Conservation (phyloP, 1,284 basidiomycete genomes). For the Trichosporon sp. region DNA sequence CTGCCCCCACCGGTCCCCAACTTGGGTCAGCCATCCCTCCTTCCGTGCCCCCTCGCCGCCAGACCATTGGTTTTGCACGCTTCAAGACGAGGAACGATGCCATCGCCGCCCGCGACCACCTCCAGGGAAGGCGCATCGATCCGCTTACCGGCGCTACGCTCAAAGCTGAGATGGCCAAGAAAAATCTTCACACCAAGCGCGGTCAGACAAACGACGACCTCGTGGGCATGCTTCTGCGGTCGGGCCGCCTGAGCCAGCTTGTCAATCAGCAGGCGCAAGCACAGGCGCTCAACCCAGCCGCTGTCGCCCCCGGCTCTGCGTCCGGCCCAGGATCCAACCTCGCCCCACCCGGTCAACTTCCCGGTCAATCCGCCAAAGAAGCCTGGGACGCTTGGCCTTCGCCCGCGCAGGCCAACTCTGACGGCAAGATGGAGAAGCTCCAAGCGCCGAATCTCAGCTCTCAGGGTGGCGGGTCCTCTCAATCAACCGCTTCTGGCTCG, state of each 20-base stretch:
- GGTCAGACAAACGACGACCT: slow-evolving; percentile 62
- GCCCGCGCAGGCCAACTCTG: slow-evolving; percentile 26
- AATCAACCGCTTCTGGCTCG: slow-evolving; percentile 42
- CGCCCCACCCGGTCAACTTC: slow-evolving; percentile 25
- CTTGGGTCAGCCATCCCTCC: slow-evolving; percentile 38
- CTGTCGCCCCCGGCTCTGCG: background rate
- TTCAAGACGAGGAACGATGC: slow-evolving; percentile 88
- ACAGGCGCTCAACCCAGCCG: slow-evolving; percentile 24
- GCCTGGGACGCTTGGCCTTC: slow-evolving; percentile 45
- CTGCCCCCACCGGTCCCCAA: slow-evolving; percentile 42
- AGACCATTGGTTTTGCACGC: slow-evolving; percentile 98
- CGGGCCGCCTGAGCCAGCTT: slow-evolving; percentile 42
- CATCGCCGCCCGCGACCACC: slow-evolving; percentile 78
- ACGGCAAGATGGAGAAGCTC: slow-evolving; percentile 28
- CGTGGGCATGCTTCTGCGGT: slow-evolving; percentile 48
- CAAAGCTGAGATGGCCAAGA: slow-evolving; percentile 99
- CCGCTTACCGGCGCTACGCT: slow-evolving; percentile 90
- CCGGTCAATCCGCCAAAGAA: slow-evolving; percentile 39
- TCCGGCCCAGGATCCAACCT: background rate
- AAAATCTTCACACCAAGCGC: slow-evolving; percentile 94
- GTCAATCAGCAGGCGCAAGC: slow-evolving; percentile 30
- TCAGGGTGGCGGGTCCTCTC: slow-evolving; percentile 25
- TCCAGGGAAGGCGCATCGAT: slow-evolving; percentile 90
- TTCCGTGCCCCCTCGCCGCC: slow-evolving; percentile 61
- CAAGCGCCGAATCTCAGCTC: slow-evolving; percentile 9